Percentiles rank a stretch among this genome's conserved stretches.
These are phyloP conservation scores for Leishmania lainsoni DNA, from an alignment of 208 protist genomes.

Conservation along the genomic window DNA sequence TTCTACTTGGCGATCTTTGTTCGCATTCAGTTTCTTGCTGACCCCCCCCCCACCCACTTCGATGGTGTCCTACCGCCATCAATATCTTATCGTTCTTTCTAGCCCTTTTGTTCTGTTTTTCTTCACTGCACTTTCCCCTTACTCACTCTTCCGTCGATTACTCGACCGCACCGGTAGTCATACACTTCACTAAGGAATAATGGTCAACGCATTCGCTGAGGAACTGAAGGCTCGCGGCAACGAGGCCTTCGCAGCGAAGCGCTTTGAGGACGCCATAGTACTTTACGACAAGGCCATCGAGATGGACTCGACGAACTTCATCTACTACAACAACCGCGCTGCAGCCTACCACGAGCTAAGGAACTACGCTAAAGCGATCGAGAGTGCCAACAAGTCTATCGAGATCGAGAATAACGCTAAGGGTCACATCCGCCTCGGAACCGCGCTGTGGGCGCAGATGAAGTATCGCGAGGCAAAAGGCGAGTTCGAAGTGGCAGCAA, in stretches of 20 bases:
- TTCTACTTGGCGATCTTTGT: neutral
- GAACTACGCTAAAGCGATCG: constrained; percentile 75
- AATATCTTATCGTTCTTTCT: neutral
- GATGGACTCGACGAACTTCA: constrained; percentile 68
- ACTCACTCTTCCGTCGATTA: neutral
- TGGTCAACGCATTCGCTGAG: constrained; percentile 37
- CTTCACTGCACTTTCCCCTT: neutral
- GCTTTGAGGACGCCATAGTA: constrained; percentile 74
- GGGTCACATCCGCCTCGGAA: constrained; percentile 61
- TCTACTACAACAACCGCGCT: constrained; percentile 90
- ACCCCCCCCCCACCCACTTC: too few relatives aligned
- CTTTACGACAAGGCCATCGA: constrained; percentile 82
- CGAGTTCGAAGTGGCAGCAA: constrained; percentile 55
- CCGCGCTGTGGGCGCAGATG: constrained; percentile 60
- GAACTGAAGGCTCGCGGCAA: constrained; percentile 84
- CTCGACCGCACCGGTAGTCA: neutral
- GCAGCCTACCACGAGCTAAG: constrained; percentile 76
- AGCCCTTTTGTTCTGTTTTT: neutral
- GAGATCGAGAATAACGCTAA: constrained; percentile 65
- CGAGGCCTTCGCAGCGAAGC: constrained; percentile 70
- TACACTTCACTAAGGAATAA: neutral
- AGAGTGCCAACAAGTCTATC: constrained; percentile 63
- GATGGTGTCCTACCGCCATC: neutral
- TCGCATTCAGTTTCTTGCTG: neutral
- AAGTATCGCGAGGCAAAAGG: constrained; percentile 49